Base-by-base conservation (phyloP, 2,329 filamentous ascomycete genomes). In the Calonectria crousiana region DNA sequence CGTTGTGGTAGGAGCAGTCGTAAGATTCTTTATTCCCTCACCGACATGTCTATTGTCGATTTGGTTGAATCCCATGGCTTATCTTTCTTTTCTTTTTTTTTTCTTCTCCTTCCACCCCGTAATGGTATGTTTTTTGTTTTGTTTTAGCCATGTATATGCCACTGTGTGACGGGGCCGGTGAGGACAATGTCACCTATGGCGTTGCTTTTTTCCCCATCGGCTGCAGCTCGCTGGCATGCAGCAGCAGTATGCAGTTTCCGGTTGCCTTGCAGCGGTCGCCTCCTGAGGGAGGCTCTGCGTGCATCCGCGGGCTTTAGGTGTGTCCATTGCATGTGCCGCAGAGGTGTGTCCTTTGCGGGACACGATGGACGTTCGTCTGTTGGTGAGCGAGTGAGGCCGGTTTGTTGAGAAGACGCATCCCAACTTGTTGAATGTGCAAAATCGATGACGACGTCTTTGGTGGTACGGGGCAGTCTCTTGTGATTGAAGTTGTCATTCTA, bases 201-300 rank as follows among this genome's bases (percentile, higher is more conserved):
- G 18, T 62, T 62, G 56, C 56, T 62, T 62, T 62, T 62, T 62
- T 6, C 56, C 34, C 56, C 34, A 41, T 34, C 56, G 56, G 56
- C 56, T 62, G 56, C 56, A 62, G 56, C 56, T 62, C 56, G 56
- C 26, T 62, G 56, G 56, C 56, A 30, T 41, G 56, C 56, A 62
- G n/a, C 56, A 62, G n/a, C 20, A 58, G 32, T 14, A 30, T 62
- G 56, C 23, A 41, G n/a, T 9, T 20, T 18, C n/a, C 36, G 23
- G 56, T 41, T 26, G 56, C 56, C 56, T 62, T 62, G 38, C 56
- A 62, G 56, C 34, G 23, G 36, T 16, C 56, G 34, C 34, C 56
- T 41, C 36, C 23, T 23, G 32, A 6, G 23, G 4, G 56, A 62
- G 56, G 56, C 56, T 62, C 56, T 62, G 56, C 56, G 9, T 28